Evolutionary conservation across 331 rosid genomes (phyloP).

Genomic region (Quercus lobata): DNA sequence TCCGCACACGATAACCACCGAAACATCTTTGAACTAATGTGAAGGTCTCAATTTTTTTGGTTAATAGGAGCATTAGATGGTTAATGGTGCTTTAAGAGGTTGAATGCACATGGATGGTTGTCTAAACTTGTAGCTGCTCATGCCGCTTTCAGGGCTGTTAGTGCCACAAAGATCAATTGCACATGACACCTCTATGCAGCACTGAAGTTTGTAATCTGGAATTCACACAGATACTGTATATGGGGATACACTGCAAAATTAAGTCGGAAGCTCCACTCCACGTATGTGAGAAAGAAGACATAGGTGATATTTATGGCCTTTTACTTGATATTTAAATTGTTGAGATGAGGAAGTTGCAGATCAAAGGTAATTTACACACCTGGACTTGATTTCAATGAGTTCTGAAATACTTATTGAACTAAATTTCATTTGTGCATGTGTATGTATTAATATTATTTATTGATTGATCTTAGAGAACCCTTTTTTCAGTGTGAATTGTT

Average conservation of each 20-base stretch:
- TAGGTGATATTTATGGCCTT: slow-evolving; percentile 10
- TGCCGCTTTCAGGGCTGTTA: not conserved
- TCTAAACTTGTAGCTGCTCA: slow-evolving; percentile 3
- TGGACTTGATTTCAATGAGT: slow-evolving; percentile 21
- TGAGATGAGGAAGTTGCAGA: slow-evolving; percentile 21
- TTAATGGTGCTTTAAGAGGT: slow-evolving; percentile 14
- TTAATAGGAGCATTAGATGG: slow-evolving; percentile 11
- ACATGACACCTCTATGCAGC: not conserved
- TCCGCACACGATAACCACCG: not conserved
- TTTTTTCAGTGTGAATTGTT: slow-evolving; percentile 11
- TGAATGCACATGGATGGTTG: not conserved
- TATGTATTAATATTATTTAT: slow-evolving; percentile 18
- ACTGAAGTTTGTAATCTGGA: slow-evolving; percentile 11
- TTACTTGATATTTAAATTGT: slow-evolving; percentile 17
- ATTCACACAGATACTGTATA: slow-evolving; percentile 1
- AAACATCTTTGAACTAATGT: slow-evolving; percentile 13
- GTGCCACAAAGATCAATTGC: not conserved
- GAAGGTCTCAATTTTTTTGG: slow-evolving; percentile 1
- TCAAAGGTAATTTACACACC: slow-evolving; percentile 30
- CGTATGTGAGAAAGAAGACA: not conserved
- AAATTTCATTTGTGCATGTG: slow-evolving; percentile 23
- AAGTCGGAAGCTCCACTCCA: slow-evolving; percentile 17
- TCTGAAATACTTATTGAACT: slow-evolving; percentile 15
- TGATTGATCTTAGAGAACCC: slow-evolving; percentile 19
- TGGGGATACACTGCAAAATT: slow-evolving; percentile 7